These are phyloP conservation scores for Aspergillus taichungensis DNA, from an alignment of 495 filamentous ascomycete species.

Conservation along the genomic window DNA sequence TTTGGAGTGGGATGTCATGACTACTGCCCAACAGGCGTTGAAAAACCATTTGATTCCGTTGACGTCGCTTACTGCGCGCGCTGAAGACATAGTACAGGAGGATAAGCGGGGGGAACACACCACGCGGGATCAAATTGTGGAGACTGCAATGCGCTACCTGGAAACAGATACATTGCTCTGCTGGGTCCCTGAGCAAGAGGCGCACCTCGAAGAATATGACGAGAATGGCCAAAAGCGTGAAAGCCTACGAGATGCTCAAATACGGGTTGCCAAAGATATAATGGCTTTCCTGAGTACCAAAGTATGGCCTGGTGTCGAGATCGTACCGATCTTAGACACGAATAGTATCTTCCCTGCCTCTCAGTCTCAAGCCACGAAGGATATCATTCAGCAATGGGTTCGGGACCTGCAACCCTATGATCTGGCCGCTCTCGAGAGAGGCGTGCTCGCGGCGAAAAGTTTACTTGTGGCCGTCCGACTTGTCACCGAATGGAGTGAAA, in stretches of 20 bases:
- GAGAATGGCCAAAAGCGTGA: conserved; percentile 26
- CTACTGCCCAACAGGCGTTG: conserved; percentile 66
- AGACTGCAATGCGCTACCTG: conserved; percentile 70
- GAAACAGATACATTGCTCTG: conserved; percentile 92
- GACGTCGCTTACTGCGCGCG: conserved; percentile 76
- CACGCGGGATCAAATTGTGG: conserved; percentile 50
- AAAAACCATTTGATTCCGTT: conserved; percentile 77
- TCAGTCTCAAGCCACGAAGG: conserved; percentile 63
- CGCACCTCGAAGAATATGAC: conserved; percentile 19
- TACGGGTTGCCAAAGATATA: conserved; percentile 53
- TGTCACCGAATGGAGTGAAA: conserved; percentile 82
- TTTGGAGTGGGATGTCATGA: conserved; percentile 83
- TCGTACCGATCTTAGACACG: conserved; percentile 65
- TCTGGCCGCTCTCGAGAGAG: conserved; percentile 78
- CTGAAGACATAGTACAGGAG: conserved; percentile 64
- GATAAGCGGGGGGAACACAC: conserved; percentile 40
- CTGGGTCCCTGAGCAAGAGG: conserved; percentile 61
- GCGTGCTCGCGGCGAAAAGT: conserved; percentile 76
- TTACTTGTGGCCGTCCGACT: conserved; percentile 67
- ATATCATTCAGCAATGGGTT: conserved; percentile 76
- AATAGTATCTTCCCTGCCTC: conserved; percentile 59
- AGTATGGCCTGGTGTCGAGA: conserved; percentile 80
- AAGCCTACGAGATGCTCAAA: conserved; percentile 65
- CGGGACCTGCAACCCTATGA: conserved; percentile 61
- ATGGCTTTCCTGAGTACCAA: conserved; percentile 57